Percentiles rank a stretch among this genome's conserved stretches.
These are phyloP conservation scores for Cyberlindnera misumaiensis DNA, from an alignment of 805 yeast species.

Conservation along the genomic window DNA sequence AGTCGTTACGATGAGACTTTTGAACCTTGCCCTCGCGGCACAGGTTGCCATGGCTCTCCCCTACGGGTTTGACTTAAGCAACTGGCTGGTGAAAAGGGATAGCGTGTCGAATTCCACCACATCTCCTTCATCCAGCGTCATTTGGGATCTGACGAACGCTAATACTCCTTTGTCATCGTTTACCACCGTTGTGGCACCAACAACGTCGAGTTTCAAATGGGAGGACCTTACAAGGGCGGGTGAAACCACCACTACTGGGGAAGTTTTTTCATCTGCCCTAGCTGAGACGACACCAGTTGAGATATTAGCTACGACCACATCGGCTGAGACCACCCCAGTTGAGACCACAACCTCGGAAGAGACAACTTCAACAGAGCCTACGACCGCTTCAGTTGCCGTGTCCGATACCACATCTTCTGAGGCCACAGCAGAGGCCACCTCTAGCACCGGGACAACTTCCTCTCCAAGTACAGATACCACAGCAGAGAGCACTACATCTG, in stretches of 20 bases:
- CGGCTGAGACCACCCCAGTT: neutral
- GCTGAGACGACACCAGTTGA: too few relatives aligned
- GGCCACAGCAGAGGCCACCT: neutral
- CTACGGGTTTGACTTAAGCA: conserved; percentile 6
- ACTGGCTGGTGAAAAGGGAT: conserved; percentile 7
- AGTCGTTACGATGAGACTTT: conserved; percentile 8
- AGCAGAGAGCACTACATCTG: neutral
- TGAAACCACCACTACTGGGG: too few relatives aligned
- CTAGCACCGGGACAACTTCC: neutral
- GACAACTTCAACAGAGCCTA: too few relatives aligned
- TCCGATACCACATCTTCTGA: neutral
- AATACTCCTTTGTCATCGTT: neutral
- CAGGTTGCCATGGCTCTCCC: conserved; percentile 13
- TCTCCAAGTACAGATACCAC: neutral
- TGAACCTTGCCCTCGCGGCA: conserved; percentile 8
- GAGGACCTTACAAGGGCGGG: too few relatives aligned
- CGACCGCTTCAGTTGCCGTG: neutral
- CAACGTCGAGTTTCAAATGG: neutral
- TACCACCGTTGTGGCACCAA: neutral
- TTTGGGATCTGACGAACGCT: neutral
- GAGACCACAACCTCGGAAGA: neutral
- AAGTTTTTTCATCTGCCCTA: too few relatives aligned
- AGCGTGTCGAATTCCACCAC: neutral
- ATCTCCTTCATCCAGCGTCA: neutral
- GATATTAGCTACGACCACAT: conserved; percentile 1